Evolutionary conservation across 148 eudicot species (phyloP).

Genomic region (Fagopyrum tataricum): DNA sequence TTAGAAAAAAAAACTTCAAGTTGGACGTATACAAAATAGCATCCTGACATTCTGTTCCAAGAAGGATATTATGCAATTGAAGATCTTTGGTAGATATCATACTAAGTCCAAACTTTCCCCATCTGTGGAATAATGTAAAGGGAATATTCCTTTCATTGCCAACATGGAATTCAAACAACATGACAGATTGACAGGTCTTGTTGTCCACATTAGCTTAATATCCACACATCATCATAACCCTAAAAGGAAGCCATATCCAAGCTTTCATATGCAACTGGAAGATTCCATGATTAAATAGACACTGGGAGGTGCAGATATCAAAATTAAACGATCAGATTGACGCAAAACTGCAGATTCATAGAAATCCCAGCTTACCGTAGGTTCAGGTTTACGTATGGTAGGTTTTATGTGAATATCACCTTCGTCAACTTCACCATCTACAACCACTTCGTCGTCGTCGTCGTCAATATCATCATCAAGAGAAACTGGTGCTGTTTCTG

Average conservation of each 20-base stretch:
- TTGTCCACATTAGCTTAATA: neutral
- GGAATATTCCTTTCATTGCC: neutral
- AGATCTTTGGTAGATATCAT: neutral
- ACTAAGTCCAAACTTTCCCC: neutral
- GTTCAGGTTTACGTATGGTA: slow-evolving; percentile 46
- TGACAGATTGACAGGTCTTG: slow-evolving; percentile 7
- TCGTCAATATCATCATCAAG: slow-evolving; percentile 43
- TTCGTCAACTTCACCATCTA: slow-evolving; percentile 98
- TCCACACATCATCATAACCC: neutral
- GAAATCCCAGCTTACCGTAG: slow-evolving; percentile 47
- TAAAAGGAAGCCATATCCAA: neutral
- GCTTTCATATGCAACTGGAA: neutral
- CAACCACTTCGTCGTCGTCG: slow-evolving; percentile 94
- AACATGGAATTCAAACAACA: neutral
- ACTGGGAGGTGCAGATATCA: neutral
- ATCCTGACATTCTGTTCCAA: neutral
- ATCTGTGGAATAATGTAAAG: too few relatives aligned
- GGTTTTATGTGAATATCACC: slow-evolving; percentile 98
- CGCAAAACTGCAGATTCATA: neutral
- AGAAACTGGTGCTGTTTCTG: slow-evolving; percentile 50
- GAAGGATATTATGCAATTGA: neutral
- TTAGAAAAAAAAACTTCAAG: neutral
- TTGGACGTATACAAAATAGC: neutral
- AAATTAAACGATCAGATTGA: neutral
- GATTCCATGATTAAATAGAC: neutral